Conservation (phyloP, 2,329 filamentous ascomycete genomes). For the Amphichorda felina region DNA sequence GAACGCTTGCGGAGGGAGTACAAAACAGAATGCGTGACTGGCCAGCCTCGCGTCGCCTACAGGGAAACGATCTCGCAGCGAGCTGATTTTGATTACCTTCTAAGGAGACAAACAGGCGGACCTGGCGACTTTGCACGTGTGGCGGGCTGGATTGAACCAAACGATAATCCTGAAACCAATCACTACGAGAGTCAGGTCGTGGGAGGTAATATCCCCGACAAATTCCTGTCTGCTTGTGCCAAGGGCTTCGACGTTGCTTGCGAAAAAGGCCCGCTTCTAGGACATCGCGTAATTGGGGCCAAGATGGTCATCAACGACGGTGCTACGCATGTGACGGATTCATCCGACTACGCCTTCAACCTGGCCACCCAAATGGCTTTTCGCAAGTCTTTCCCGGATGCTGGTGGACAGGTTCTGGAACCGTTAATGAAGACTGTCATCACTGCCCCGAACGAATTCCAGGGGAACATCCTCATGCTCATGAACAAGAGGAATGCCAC, state of each 20-base stretch:
- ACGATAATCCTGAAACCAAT: constrained; percentile 60
- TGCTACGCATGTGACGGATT: constrained; percentile 95
- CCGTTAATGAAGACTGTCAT: constrained; percentile 98
- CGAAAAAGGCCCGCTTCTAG: constrained; percentile 79
- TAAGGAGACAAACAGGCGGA: constrained; percentile 92
- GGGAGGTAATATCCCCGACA: constrained; percentile 87
- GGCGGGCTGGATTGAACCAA: constrained; percentile 83
- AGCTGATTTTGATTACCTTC: constrained; percentile 80
- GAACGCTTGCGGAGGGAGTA: constrained; percentile 96
- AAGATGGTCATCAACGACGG: constrained; percentile 92
- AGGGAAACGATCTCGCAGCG: constrained; percentile 78
- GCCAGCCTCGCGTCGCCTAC: constrained; percentile 93
- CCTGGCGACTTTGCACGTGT: constrained; percentile 94
- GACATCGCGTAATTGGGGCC: constrained; percentile 83
- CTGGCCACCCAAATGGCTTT: constrained; percentile 93
- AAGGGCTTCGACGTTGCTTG: constrained; percentile 85
- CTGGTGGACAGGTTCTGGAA: constrained; percentile 76
- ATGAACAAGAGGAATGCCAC: constrained; percentile 95
- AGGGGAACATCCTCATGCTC: constrained; percentile 87
- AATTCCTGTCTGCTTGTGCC: constrained; percentile 86
- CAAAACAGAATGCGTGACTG: constrained; percentile 90
- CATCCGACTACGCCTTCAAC: constrained; percentile 92
- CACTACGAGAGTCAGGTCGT: constrained; percentile 77
- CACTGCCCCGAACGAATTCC: constrained; percentile 92
- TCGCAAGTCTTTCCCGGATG: constrained; percentile 79